Percentiles rank a stretch among this genome's conserved stretches.
phyloP scores from a whole-genome alignment of 495 filamentous ascomycete species.

The Entonaema liquescens region DNA sequence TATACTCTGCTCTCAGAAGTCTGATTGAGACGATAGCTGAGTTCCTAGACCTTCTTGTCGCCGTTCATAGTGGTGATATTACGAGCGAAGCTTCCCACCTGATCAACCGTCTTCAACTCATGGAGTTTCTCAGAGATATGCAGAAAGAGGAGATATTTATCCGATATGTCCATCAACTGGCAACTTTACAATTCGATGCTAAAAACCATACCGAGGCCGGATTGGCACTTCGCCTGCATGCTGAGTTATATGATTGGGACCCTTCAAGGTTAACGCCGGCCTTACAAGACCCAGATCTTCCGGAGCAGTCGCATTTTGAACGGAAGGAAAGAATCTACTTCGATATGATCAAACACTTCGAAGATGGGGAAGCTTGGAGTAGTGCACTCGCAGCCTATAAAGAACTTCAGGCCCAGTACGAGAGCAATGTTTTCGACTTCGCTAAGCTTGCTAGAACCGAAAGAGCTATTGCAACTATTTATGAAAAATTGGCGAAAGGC shows the following conservation, averaged over 20 bases:
- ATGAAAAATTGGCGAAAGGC: constrained; percentile 85
- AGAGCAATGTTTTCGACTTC: constrained; percentile 88
- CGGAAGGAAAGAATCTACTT: constrained; percentile 93
- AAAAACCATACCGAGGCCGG: constrained; percentile 90
- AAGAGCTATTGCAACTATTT: constrained; percentile 90
- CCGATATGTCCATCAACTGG: constrained; percentile 94
- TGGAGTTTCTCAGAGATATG: constrained; percentile 98
- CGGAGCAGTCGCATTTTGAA: constrained; percentile 88
- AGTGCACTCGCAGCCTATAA: constrained; percentile 89
- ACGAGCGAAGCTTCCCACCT: constrained; percentile 79
- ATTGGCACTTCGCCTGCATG: constrained; percentile 87
- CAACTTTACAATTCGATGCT: constrained; percentile 75
- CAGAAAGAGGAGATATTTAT: constrained; percentile 97
- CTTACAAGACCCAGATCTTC: constrained; percentile 76
- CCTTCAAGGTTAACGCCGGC: constrained; percentile 71
- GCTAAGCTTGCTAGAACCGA: constrained; percentile 88
- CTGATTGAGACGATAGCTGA: constrained; percentile 87
- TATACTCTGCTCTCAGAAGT: constrained; percentile 78
- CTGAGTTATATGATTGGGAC: constrained; percentile 94
- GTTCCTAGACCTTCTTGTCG: constrained; percentile 88
- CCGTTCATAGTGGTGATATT: constrained; percentile 84
- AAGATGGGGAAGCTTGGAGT: constrained; percentile 91
- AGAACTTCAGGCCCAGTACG: constrained; percentile 90
- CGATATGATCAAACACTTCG: constrained; percentile 91
- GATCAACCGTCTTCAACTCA: constrained; percentile 86